Evolutionary conservation across 805 yeast genomes (phyloP), one percentile per base, ranked within the genome.

Genomic region (Metschnikowia drakensbergensis): DNA sequence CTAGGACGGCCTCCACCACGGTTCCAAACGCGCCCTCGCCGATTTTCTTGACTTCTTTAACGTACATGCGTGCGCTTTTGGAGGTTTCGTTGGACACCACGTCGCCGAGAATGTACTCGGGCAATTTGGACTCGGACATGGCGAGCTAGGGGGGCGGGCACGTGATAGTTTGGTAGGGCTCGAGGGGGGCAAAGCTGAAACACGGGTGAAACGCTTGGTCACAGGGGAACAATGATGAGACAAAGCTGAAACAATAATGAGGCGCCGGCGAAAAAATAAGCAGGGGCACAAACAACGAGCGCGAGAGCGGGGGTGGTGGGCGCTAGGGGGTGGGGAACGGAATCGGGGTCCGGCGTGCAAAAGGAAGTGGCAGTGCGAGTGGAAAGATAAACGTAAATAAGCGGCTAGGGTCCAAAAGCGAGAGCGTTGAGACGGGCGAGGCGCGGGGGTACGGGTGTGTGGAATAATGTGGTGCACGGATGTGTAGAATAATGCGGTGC

Each of bases 21-120:
- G 88, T 85, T 34, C 95, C 95, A 61, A 87, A 87, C 4, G 94
- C 94, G 37, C 95, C 95, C 65, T 86, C 88, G 8, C 95, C 95
- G 45, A 87, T 84, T 59, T 82, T 80, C 50, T 83, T 82, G 61
- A 83, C 81, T 59, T 87, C 92, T 55, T 76, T 80, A 23, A 87
- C 78, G 32, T 81, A 68, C 92, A 86, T 86, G 46, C 82, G 79
- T 56, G 74, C 72, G 5, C 77, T 67, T 10, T 67, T 63, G 39
- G 77, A 76, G 2, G 84, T 75, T 47, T 72, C 71, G 61, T 82
- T 84, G 45, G 83, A 79, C 32, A 83, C 79, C 41, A 86, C 92
- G 44, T 64, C 63, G 38, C 65, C 64, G 42, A 69, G 55, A 10
- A 66, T 55, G 53, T 71, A 73, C 52, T 73, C 76, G 48, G 66